Conservation (phyloP, 129 eudicot genomes). For the Ambrosia artemisiifolia region DNA sequence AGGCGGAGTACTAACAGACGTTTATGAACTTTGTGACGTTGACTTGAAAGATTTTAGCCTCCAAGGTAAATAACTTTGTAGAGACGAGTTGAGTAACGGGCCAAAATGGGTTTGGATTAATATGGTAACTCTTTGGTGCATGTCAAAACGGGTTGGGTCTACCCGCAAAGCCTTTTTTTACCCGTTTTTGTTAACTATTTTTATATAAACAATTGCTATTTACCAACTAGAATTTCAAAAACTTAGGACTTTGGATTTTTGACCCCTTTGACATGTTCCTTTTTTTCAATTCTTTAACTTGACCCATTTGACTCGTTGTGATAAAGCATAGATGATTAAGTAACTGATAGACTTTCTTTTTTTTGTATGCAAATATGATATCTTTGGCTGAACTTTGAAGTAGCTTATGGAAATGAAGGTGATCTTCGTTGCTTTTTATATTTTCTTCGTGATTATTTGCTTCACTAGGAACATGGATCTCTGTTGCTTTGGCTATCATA, state of each 20-base stretch:
- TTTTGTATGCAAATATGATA: conserved; percentile 20
- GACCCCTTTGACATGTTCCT: neutral
- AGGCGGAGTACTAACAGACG: conserved; percentile 76
- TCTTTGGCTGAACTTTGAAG: conserved; percentile 43
- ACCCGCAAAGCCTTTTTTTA: neutral
- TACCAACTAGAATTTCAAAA: too few relatives aligned
- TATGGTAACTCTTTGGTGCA: neutral
- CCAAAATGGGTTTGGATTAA: neutral
- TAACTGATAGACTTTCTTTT: conserved; percentile 27
- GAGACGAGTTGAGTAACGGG: neutral
- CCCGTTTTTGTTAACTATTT: neutral
- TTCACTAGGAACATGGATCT: neutral
- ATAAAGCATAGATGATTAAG: too few relatives aligned
- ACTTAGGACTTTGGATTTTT: too few relatives aligned
- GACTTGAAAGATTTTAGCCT: conserved; percentile 90
- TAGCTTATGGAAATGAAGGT: conserved; percentile 87
- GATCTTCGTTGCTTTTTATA: neutral
- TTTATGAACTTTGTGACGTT: conserved; percentile 94
- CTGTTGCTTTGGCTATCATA: neutral
- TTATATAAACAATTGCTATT: neutral
- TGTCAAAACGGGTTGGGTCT: neutral
- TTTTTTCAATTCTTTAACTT: neutral
- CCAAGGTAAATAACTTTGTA: conserved; percentile 50
- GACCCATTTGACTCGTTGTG: neutral
- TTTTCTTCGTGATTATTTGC: neutral